Evolutionary conservation across 108 stramenopile genomes (phyloP).

Genomic region (Cyclostephanos invisitatus): DNA sequence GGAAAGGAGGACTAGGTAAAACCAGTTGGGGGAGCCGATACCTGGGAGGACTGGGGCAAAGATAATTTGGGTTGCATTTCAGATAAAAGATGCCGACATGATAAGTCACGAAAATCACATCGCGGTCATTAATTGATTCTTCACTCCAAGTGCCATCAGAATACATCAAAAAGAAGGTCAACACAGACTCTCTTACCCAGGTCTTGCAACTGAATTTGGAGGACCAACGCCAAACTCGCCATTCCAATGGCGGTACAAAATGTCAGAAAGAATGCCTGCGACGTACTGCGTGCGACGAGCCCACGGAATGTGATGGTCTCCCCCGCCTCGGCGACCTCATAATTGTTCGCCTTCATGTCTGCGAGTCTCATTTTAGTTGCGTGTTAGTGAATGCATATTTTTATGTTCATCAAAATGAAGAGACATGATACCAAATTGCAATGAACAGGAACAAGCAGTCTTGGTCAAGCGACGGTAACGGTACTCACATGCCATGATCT

Average conservation of each 20-base stretch:
- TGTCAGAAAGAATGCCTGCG: conserved; percentile 91
- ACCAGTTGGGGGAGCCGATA: conserved; percentile 86
- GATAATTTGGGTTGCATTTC: neutral
- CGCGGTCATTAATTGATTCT: too few species aligned
- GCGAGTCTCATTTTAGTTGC: neutral
- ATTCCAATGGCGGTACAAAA: conserved; percentile 90
- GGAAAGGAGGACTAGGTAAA: conserved; percentile 65
- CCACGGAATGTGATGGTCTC: conserved; percentile 93
- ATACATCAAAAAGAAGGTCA: neutral
- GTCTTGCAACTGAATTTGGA: conserved; percentile 86
- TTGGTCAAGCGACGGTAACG: neutral
- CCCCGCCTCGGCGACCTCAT: conserved; percentile 89
- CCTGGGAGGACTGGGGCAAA: conserved; percentile 52
- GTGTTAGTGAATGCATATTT: too few species aligned
- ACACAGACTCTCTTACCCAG: conserved; percentile 34
- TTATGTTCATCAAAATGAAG: too few species aligned
- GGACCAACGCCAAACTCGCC: conserved; percentile 87
- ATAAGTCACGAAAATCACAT: too few species aligned
- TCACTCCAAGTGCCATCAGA: neutral
- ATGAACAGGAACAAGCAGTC: neutral
- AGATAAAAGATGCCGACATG: too few species aligned
- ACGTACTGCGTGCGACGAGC: conserved; percentile 72
- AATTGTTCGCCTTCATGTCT: conserved; percentile 96
- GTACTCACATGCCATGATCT: conserved; percentile 92
- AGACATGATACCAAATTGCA: too few species aligned